Conservation (phyloP, 2,329 filamentous ascomycete species). For the Ceratocystis variospora region DNA sequence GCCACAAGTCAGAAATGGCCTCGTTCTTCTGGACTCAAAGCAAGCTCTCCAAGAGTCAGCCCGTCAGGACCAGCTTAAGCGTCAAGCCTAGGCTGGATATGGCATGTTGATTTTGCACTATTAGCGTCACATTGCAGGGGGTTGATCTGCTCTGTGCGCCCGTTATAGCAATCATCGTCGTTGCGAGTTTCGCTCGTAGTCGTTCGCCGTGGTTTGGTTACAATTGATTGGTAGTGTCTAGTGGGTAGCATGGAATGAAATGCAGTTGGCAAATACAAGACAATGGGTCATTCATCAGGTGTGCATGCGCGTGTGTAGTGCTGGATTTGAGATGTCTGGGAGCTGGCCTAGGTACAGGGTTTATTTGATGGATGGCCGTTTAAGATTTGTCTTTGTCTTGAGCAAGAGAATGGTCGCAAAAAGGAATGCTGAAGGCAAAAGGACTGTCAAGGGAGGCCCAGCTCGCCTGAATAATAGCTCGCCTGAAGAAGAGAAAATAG, state of each 20-base stretch:
- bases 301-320: no score
- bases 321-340: no score
- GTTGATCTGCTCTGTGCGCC: slow-evolving; percentile 4
- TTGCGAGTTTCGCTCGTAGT: not conserved
- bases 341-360: not conserved
- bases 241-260: not conserved
- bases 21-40: not conserved
- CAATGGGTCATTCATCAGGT: no score
- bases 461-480: not conserved
- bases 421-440: no score
- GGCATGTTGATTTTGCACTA: slow-evolving; percentile 6
- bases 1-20: not conserved
- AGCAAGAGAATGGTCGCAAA: not conserved
- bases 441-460: not conserved
- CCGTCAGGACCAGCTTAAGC: not conserved
- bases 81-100: not conserved
- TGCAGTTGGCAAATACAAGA: not conserved
- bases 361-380: not conserved
- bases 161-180: slow-evolving; percentile 1
- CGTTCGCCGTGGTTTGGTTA: not conserved
- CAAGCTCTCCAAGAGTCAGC: not conserved
- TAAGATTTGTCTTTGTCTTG: not conserved
- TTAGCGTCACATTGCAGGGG: slow-evolving; percentile 1
- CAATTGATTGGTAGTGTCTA: not conserved
- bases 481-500: not conserved